phyloP scores from a whole-genome alignment of 2,329 filamentous ascomycete genomes.

The Phyllosticta citriasiana region DNA sequence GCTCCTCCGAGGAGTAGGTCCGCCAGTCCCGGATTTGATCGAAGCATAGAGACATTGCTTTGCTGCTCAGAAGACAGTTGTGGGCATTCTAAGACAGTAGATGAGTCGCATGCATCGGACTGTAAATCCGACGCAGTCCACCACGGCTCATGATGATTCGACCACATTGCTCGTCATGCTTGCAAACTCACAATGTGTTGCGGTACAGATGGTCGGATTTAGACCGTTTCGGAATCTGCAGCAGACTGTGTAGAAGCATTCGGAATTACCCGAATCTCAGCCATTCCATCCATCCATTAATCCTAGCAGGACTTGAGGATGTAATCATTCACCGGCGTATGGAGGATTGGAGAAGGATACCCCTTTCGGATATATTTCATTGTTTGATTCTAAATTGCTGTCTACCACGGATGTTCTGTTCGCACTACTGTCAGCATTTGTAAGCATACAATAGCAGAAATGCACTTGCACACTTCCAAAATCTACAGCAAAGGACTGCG shows the following conservation, averaged over 20 bases:
- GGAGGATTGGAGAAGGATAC: neutral
- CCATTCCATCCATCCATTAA: neutral
- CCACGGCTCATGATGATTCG: neutral
- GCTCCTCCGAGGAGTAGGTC: slow-evolving; percentile 69
- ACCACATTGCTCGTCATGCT: neutral
- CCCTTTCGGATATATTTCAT: neutral
- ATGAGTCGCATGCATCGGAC: neutral
- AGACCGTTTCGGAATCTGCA: neutral
- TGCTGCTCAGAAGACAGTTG: neutral
- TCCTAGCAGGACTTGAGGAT: neutral
- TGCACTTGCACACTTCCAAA: neutral
- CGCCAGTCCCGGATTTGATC: slow-evolving; percentile 63
- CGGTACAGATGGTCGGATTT: neutral
- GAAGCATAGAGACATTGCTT: slow-evolving; percentile 26
- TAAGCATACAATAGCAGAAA: neutral
- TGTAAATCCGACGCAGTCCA: neutral
- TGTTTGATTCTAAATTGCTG: neutral
- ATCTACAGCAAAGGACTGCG: neutral
- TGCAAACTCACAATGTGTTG: neutral
- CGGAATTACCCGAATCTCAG: neutral
- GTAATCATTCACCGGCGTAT: neutral
- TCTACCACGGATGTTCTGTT: neutral
- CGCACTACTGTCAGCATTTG: neutral
- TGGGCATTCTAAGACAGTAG: neutral
- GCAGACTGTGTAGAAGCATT: neutral